Conservation (phyloP, 192 early-diverging fungal genomes). For the Umbelopsis ramanniana region DNA sequence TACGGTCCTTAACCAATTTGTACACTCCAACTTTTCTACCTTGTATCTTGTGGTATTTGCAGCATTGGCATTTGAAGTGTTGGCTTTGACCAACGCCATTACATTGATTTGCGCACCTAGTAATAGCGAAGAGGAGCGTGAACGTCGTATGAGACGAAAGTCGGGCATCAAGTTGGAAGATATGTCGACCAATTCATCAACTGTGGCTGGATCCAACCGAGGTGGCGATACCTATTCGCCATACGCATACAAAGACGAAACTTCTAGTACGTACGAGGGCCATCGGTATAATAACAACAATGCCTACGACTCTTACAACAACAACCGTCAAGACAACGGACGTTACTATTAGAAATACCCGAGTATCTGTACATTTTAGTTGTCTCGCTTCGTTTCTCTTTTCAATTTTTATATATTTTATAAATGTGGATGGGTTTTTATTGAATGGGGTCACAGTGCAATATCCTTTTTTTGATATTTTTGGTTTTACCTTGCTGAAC, state of each 20-base stretch:
- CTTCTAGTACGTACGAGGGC: background rate
- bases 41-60: constrained; percentile 35
- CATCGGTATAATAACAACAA: background rate
- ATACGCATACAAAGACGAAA: constrained; percentile 19
- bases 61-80: constrained; percentile 30
- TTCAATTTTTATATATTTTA: background rate
- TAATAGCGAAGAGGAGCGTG: constrained; percentile 24
- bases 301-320: background rate
- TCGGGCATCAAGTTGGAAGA: constrained; percentile 39
- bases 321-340: background rate
- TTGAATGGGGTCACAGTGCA: too few relatives aligned
- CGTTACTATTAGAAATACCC: constrained; percentile 15
- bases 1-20: background rate
- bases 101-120: constrained; percentile 32
- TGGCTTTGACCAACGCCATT: constrained; percentile 28
- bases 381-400: background rate
- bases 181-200: constrained; percentile 26
- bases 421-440: background rate
- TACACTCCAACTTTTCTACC: constrained; percentile 26
- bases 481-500: background rate
- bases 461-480: too few relatives aligned
- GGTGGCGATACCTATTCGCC: constrained; percentile 5
- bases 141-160: constrained; percentile 29
- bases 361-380: constrained; percentile 12
- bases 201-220: constrained; percentile 21